These are phyloP conservation scores for Claviceps purpurea DNA, from an alignment of 2,329 filamentous ascomycete species.

Conservation along the genomic window DNA sequence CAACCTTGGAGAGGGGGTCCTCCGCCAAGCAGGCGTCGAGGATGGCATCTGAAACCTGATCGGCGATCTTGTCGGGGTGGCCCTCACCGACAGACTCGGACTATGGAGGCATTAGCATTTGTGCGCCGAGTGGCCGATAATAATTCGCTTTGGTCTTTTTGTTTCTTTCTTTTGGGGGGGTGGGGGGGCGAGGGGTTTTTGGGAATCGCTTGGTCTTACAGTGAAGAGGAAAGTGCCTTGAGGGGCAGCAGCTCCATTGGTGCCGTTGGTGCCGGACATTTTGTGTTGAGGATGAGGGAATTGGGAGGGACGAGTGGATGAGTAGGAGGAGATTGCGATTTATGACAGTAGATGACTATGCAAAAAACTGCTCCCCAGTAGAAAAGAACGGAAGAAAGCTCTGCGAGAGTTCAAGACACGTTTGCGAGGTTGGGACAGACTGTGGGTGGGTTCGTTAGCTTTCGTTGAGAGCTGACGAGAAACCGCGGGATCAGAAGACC, in stretches of 20 bases:
- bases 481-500: no score
- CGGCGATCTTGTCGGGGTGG: conserved; percentile 93
- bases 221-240: conserved; percentile 74
- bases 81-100: conserved; percentile 84
- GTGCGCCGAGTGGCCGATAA: background rate
- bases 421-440: background rate
- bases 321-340: background rate
- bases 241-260: conserved; percentile 26
- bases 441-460: background rate
- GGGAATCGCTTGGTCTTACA: conserved; percentile 26
- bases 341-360: background rate
- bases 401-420: conserved; percentile 1
- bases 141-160: background rate
- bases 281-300: conserved; percentile 8
- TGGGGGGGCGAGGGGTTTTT: background rate
- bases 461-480: background rate
- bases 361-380: background rate
- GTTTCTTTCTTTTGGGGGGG: background rate
- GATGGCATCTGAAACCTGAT: conserved; percentile 96
- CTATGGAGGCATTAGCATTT: conserved; percentile 24
- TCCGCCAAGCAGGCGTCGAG: conserved; percentile 93
- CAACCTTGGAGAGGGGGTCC: conserved; percentile 96
- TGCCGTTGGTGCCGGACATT: conserved; percentile 44
- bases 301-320: background rate
- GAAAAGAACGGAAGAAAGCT: background rate